Base-by-base conservation (phyloP, 192 early-diverging fungal genomes). In the Backusella liffmaniae region DNA sequence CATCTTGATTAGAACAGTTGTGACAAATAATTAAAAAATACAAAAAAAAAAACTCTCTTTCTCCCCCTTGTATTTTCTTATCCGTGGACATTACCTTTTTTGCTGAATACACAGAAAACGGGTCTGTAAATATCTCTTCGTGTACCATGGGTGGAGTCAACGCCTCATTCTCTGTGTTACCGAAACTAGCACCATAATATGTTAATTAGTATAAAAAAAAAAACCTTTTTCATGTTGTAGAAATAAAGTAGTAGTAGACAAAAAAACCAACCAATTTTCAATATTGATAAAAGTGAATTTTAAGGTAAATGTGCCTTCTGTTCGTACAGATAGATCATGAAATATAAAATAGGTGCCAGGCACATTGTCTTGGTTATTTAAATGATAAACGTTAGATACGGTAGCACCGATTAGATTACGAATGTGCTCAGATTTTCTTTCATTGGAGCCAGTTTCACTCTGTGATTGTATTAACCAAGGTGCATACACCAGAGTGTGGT, bases 301-400 rank as follows among this genome's bases (percentile, higher is more conserved):
- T 23, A 93, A 78, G 0, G 86, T 86, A 51, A 92, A 93, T 9
- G 84, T 84, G 1, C 92, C 92, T 44, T 92, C 91, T 4, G 90
- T 90, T 6, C 92, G 82, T 29, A 93, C 88, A 21, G 89, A 90
- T 42, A 93, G 76, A 67, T 93, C 91, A 3, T 91, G 89, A 72
- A 92, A 93, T 51, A 88, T 89, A 84, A 93, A 93, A 77, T 88
- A 93, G 72, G 88, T 87, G 2, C 92, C 92, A 8, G 82, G 84
- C 69, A 85, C 81, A 34, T 88, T 88, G 12, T 83, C 29, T 15
- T 79, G 72, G 51, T 88, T 85, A 10, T 83, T 80, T 41, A 90
- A 69, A 21, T 86, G 32, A 21, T 81, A 81, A 16, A 87, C 87
- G 4, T 86, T 87, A 8, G 85, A 84, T 10, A 87, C 86, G 9